Conservation (phyloP, 2,329 filamentous ascomycete genomes). For the Monilinia aucupariae region DNA sequence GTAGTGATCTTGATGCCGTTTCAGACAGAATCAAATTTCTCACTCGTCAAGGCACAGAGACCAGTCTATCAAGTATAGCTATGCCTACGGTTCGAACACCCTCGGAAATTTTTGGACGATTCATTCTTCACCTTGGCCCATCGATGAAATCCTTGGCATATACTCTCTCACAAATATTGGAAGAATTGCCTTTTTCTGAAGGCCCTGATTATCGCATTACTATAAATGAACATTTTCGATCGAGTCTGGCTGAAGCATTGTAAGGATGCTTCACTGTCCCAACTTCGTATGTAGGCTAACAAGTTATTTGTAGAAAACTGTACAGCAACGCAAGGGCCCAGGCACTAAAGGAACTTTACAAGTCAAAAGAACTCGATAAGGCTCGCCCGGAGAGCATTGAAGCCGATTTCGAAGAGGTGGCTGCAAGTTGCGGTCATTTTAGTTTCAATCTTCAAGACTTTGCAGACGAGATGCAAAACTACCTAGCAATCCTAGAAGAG, state of each 20-base stretch:
- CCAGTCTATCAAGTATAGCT: conserved; percentile 27
- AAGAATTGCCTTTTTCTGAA: conserved; percentile 75
- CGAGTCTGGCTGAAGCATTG: conserved; percentile 76
- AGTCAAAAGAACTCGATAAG: conserved; percentile 66
- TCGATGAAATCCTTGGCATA: conserved; percentile 95
- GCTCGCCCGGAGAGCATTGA: conserved; percentile 68
- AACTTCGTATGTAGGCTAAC: background rate
- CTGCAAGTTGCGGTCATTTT: conserved; percentile 95
- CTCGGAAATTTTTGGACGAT: conserved; percentile 84
- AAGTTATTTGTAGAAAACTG: conserved; percentile 42
- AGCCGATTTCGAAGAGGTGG: conserved; percentile 94
- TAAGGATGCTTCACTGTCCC: conserved; percentile 20
- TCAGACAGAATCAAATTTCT: conserved; percentile 12
- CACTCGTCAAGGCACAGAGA: conserved; percentile 21
- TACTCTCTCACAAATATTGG: conserved; percentile 81
- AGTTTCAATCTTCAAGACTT: conserved; percentile 88
- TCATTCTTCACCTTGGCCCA: conserved; percentile 82
- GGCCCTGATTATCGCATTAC: conserved; percentile 62
- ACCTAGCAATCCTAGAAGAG: conserved; percentile 79
- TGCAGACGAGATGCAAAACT: conserved; percentile 79
- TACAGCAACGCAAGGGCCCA: conserved; percentile 71
- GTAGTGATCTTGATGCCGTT: conserved; percentile 43
- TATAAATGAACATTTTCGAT: conserved; percentile 73
- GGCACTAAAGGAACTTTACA: conserved; percentile 75
- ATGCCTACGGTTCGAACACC: conserved; percentile 51